A percentile compares a stretch with the other conserved stretches of the same genome.
Evolutionary conservation across 2,329 filamentous ascomycete species (phyloP).

Genomic region (Gremmenia infestans): DNA sequence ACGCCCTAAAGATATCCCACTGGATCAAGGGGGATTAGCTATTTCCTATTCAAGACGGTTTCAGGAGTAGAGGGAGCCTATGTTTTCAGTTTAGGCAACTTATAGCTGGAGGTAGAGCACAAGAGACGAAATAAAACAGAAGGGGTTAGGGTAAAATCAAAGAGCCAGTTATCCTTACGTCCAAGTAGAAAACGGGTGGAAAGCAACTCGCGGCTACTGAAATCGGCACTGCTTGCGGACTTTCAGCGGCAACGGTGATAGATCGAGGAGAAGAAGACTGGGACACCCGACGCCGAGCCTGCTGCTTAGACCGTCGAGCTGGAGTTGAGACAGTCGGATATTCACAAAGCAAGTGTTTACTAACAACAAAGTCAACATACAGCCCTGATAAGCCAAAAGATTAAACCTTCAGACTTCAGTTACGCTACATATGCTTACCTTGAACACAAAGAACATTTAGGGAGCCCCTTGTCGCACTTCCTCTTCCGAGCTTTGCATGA

Average conservation of each 20-base stretch:
- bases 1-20: conserved; percentile 1
- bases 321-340: background rate
- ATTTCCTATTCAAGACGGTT: no score
- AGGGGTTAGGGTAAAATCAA: no score
- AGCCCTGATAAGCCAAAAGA: background rate
- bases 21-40: no score
- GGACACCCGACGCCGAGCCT: background rate
- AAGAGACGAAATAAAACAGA: no score
- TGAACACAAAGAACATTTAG: conserved; percentile 13
- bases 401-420: background rate
- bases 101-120: no score
- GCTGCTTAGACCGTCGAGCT: background rate
- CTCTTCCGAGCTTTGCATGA: conserved; percentile 14
- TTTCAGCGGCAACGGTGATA: background rate
- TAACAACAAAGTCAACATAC: background rate
- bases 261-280: conserved; percentile 5
- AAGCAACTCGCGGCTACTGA: conserved; percentile 1
- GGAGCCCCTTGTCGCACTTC: conserved; percentile 12
- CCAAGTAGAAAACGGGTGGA: conserved; percentile 15
- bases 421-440: background rate
- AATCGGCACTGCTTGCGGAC: background rate
- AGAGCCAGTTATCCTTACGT: background rate
- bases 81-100: no score
- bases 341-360: background rate
- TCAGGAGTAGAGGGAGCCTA: no score